These are phyloP conservation scores for Kwoniella sp. DNA, from an alignment of 768 basidiomycete genomes.

Conservation along the genomic window DNA sequence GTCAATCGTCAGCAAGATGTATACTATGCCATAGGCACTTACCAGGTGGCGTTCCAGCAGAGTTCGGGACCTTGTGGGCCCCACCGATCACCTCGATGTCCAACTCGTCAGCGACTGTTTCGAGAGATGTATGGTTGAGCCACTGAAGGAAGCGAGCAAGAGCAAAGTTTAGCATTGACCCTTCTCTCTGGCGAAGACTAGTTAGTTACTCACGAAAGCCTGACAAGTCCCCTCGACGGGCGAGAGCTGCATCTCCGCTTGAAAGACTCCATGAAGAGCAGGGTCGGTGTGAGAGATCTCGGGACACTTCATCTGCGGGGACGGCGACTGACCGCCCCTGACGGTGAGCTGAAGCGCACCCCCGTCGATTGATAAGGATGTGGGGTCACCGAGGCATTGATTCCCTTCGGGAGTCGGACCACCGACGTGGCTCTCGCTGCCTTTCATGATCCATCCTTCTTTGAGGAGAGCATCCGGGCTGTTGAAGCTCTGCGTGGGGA, in stretches of 20 bases:
- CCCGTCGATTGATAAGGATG: conserved; percentile 2
- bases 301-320: conserved; percentile 17
- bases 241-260: conserved; percentile 8
- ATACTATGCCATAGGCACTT: background rate
- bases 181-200: no score
- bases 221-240: conserved; percentile 10
- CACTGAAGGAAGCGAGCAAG: conserved; percentile 9
- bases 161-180: no score
- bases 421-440: background rate
- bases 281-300: conserved; percentile 11
- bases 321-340: conserved; percentile 9
- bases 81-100: conserved; percentile 14
- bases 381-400: conserved; percentile 16
- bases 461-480: background rate
- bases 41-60: background rate
- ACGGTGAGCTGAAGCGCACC: conserved; percentile 13
- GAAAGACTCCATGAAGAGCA: conserved; percentile 17
- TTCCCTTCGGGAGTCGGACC: background rate
- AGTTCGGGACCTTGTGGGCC: background rate
- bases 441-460: conserved; percentile 4
- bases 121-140: conserved; percentile 16
- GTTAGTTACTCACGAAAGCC: conserved; percentile 17
- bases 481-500: background rate
- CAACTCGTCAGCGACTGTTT: conserved; percentile 9
- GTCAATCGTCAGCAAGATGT: background rate